A percentile compares a stretch with the other conserved stretches of the same genome.
Evolutionary conservation across 176 grass and related monocot species (phyloP).

Genomic region (Juncus inflexus): DNA sequence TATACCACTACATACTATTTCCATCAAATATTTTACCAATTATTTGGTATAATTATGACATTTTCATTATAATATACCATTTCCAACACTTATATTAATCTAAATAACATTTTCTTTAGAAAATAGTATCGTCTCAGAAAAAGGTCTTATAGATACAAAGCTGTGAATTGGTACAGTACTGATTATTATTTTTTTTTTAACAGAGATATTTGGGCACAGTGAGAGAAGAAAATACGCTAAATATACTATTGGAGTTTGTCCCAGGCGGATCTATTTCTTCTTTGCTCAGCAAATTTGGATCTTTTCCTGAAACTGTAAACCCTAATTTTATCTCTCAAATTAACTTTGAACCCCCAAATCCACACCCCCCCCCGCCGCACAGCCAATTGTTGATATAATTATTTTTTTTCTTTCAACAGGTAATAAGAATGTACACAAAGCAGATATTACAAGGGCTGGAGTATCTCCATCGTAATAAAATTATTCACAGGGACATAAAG

Average conservation of each 20-base stretch:
- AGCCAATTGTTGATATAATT: slow-evolving; percentile 6
- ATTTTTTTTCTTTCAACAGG: slow-evolving; percentile 43
- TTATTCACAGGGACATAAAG: slow-evolving; percentile 99
- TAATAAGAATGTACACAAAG: slow-evolving; percentile 95
- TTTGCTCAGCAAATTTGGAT: slow-evolving; percentile 80
- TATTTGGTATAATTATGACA: neutral
- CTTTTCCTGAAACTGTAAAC: slow-evolving; percentile 88
- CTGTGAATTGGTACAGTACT: no score
- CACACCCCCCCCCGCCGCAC: neutral
- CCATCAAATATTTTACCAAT: neutral
- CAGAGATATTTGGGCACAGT: slow-evolving; percentile 95
- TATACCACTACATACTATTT: neutral
- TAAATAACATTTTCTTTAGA: no score
- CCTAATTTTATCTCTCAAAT: slow-evolving; percentile 4
- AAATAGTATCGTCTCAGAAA: no score
- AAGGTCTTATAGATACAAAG: no score
- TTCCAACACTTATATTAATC: no score
- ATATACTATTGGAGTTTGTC: slow-evolving; percentile 95
- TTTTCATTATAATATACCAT: neutral
- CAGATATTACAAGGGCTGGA: slow-evolving; percentile 93
- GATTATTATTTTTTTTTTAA: slow-evolving; percentile 3
- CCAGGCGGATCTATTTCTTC: slow-evolving; percentile 98
- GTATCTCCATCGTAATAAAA: slow-evolving; percentile 89
- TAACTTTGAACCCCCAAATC: neutral
- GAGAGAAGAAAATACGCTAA: slow-evolving; percentile 80